A percentile compares a stretch with the other conserved stretches of the same genome.
phyloP scores from a whole-genome alignment of 768 basidiomycete genomes.

The Panaeolus papilionaceus region DNA sequence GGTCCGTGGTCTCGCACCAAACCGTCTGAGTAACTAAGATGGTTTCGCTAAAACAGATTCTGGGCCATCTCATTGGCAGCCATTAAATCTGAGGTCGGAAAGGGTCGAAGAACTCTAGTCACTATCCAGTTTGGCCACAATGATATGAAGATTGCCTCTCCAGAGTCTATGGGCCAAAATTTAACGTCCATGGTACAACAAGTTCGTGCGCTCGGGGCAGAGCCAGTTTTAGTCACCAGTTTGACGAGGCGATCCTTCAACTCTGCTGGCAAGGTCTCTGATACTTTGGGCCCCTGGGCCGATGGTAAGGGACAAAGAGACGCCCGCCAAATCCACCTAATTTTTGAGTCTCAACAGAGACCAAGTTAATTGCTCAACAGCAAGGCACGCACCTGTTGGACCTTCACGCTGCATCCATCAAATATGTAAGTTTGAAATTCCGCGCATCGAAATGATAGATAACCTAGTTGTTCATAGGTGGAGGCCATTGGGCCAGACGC shows the following conservation, averaged over 20 bases:
- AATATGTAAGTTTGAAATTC: conserved; percentile 32
- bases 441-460: neutral
- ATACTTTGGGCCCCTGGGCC: conserved; percentile 45
- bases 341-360: conserved; percentile 29
- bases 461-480: conserved; percentile 27
- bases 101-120: conserved; percentile 41
- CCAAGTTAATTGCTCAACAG: conserved; percentile 41
- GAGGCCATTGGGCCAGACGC: conserved; percentile 47
- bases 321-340: neutral
- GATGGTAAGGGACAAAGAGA: conserved; percentile 32
- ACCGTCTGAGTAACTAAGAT: too few relatives aligned
- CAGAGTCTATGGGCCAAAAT: conserved; percentile 50
- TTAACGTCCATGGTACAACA: conserved; percentile 46
- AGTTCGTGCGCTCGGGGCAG: conserved; percentile 42
- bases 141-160: conserved; percentile 47
- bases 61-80: conserved; percentile 42
- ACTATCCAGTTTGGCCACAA: conserved; percentile 53
- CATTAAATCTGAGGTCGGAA: conserved; percentile 41
- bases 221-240: conserved; percentile 48
- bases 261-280: conserved; percentile 41
- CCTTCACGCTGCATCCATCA: conserved; percentile 43
- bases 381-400: conserved; percentile 45
- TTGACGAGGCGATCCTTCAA: conserved; percentile 45
- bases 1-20: too few relatives aligned
- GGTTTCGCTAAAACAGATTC: conserved; percentile 25